Evolutionary conservation across 768 basidiomycete genomes (phyloP).

Genomic region (Xanthoconium purpureum): DNA sequence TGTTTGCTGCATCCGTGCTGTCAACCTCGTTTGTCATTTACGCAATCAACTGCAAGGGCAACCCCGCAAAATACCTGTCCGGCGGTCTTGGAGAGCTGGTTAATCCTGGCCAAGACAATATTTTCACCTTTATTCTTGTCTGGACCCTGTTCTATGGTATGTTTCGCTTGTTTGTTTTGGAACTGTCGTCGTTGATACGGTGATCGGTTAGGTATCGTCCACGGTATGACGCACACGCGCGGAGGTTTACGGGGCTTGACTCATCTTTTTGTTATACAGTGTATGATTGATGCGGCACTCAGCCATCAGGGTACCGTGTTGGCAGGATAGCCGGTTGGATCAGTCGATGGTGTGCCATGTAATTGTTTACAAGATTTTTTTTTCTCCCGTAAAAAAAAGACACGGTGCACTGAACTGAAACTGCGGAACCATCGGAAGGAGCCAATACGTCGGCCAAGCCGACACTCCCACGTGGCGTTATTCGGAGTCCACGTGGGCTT

Average conservation of each 20-base stretch:
- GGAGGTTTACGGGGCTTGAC: not conserved
- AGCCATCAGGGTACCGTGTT: too few relatives aligned
- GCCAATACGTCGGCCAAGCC: slow-evolving; percentile 12
- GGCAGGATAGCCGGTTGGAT: too few relatives aligned
- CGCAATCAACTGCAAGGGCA: slow-evolving; percentile 66
- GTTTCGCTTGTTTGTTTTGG: slow-evolving; percentile 26
- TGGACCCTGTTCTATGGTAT: slow-evolving; percentile 94
- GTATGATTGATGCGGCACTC: slow-evolving; percentile 35
- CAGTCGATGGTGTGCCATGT: too few relatives aligned
- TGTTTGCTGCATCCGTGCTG: slow-evolving; percentile 69
- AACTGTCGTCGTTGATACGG: not conserved
- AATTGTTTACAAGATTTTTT: not conserved
- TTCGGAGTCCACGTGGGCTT: slow-evolving; percentile 32
- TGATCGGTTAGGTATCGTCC: slow-evolving; percentile 41
- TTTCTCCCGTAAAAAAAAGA: too few relatives aligned
- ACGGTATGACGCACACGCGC: slow-evolving; percentile 35
- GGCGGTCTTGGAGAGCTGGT: slow-evolving; percentile 66
- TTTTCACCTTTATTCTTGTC: slow-evolving; percentile 85
- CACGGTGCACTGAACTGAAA: slow-evolving; percentile 9
- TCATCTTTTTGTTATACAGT: slow-evolving; percentile 32
- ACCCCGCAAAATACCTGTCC: slow-evolving; percentile 58
- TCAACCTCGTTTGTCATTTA: slow-evolving; percentile 65
- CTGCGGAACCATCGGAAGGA: slow-evolving; percentile 8
- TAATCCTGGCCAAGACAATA: slow-evolving; percentile 87
- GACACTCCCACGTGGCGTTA: slow-evolving; percentile 36